These are phyloP conservation scores for Auriscalpium orientale DNA, from an alignment of 768 basidiomycete species.

Conservation along the genomic window DNA sequence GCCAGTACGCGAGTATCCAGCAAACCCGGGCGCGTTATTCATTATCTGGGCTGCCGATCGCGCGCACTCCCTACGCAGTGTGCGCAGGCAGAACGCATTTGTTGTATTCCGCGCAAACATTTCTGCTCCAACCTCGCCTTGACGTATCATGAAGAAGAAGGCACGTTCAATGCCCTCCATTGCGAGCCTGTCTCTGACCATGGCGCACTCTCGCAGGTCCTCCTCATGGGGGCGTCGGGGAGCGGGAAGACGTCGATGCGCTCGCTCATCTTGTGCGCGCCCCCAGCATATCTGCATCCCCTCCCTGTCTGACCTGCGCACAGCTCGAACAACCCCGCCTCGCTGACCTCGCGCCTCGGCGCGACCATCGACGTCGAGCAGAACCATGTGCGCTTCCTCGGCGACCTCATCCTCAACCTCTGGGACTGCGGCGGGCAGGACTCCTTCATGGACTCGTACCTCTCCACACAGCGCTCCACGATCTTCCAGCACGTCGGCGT, in stretches of 20 bases:
- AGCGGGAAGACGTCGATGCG: constrained; percentile 98
- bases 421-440: constrained; percentile 99
- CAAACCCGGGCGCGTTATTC: no score
- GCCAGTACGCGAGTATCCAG: no score
- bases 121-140: neutral
- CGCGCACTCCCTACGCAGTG: no score
- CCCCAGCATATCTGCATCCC: constrained; percentile 2
- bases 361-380: constrained; percentile 98
- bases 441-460: constrained; percentile 95
- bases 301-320: constrained; percentile 4
- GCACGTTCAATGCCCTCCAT: constrained; percentile 6
- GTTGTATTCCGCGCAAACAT: no score
- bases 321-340: constrained; percentile 92
- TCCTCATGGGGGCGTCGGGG: constrained; percentile 96
- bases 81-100: no score
- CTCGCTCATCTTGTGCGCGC: constrained; percentile 91
- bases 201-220: constrained; percentile 50
- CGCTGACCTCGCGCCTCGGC: constrained; percentile 82
- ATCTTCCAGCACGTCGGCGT: constrained; percentile 97
- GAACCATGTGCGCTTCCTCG: constrained; percentile 94
- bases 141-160: constrained; percentile 29
- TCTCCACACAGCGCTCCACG: constrained; percentile 83
- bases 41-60: no score
- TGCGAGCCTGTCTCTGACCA: neutral
- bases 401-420: constrained; percentile 89